These are phyloP conservation scores for Marasmius oreades DNA, from an alignment of 1,284 basidiomycete genomes.

Conservation along the genomic window DNA sequence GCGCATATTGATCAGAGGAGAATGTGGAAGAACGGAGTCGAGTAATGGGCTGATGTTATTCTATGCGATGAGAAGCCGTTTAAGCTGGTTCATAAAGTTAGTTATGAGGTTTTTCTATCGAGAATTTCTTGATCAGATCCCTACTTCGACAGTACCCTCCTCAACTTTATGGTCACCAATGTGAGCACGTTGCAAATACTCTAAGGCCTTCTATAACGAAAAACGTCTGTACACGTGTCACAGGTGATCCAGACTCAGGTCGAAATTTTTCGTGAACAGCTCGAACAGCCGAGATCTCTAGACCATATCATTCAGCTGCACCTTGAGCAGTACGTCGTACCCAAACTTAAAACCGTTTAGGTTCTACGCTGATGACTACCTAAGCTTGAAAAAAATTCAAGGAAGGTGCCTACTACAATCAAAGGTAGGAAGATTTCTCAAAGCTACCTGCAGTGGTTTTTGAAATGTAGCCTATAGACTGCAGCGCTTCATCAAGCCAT, in stretches of 20 bases:
- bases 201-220: not conserved
- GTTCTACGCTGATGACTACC: constrained; percentile 8
- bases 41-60: constrained; percentile 58
- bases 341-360: not conserved
- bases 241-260: constrained; percentile 70
- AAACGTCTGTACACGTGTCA: constrained; percentile 9
- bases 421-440: constrained; percentile 42
- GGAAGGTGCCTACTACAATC: constrained; percentile 64
- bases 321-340: constrained; percentile 62
- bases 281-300: constrained; percentile 59
- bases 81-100: constrained; percentile 84
- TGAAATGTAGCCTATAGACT: constrained; percentile 39
- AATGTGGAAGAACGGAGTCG: constrained; percentile 25
- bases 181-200: constrained; percentile 35
- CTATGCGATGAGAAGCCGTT: constrained; percentile 68
- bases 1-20: constrained; percentile 57
- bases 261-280: constrained; percentile 49
- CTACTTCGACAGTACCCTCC: constrained; percentile 48
- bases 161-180: constrained; percentile 72
- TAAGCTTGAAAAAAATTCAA: constrained; percentile 62
- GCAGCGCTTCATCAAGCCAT: constrained; percentile 61
- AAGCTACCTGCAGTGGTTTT: not conserved
- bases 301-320: constrained; percentile 77
- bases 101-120: constrained; percentile 25
- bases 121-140: constrained; percentile 11